Evolutionary conservation across 148 eudicot species (phyloP), one percentile per base, ranked within the genome.

Genomic region (Rhododendron henanense): DNA sequence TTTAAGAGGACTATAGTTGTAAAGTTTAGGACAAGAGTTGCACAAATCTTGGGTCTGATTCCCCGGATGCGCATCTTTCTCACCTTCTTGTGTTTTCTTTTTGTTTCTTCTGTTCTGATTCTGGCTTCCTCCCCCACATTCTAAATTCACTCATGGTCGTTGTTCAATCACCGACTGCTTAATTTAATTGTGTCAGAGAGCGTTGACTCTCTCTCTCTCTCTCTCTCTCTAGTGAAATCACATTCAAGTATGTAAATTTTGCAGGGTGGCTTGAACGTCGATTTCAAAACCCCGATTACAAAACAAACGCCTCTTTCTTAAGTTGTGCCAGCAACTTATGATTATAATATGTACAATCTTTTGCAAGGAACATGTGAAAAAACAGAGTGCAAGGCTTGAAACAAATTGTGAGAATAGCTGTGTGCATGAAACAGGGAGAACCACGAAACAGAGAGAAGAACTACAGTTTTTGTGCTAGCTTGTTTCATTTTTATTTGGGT

Each of bases 31-130:
- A 47, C 50, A 47, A 47, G 10, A 47, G 50, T 47, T 47, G 50
- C 10, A 47, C 50, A 47, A 41, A 47, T 47, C 9, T 47, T 47
- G 11, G 50, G 50, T 47, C 50, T 33, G 74, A 69, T 69, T 69
- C 74, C 74, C 84, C 76, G 76, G 76, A 82, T 82, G 84, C 84
- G 77, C 77, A 82, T 14, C 4, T 5, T 15, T 61, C 21, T 3
- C 6, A 10, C 50, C 11, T 45, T 1, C 10, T 45, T 45, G 48
- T 47, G 9, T 47, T 47, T 47, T 13, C 16, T 13, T 51, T 51
- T 51, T 14, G 57, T 10, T 51, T 51, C 15, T 51, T 51, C 15
- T 51, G 57, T 51, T 51, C 55, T 2, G 15, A 13, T 51, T 51
- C 57, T 51, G 57, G 57, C 57, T 51, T 51, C 57, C 57, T 14